phyloP scores from a whole-genome alignment of 2,329 filamentous ascomycete species.

The Botrytis fragariae region DNA sequence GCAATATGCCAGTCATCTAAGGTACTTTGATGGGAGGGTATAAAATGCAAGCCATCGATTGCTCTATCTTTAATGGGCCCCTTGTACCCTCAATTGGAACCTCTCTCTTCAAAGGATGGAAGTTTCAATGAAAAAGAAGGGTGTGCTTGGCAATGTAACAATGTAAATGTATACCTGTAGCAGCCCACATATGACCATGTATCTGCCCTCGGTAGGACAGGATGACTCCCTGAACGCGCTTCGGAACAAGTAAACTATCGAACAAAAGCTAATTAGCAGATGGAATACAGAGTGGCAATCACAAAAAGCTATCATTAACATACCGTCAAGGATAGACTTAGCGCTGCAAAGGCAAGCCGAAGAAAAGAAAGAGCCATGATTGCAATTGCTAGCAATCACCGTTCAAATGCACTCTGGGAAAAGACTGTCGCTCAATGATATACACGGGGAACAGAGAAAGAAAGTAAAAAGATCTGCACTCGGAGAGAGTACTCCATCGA shows the following conservation, averaged over 20 bases:
- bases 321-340: slow-evolving; percentile 9
- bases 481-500: neutral
- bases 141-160: slow-evolving; percentile 14
- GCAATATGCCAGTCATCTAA: neutral
- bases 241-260: slow-evolving; percentile 19
- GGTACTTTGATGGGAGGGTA: neutral
- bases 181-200: slow-evolving; percentile 22
- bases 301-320: neutral
- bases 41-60: neutral
- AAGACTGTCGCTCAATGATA: slow-evolving; percentile 12
- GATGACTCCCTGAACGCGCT: slow-evolving; percentile 1
- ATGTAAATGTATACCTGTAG: slow-evolving; percentile 17
- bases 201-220: slow-evolving; percentile 15
- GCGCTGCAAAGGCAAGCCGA: neutral
- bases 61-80: neutral
- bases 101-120: neutral
- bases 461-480: neutral
- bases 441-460: slow-evolving; percentile 1
- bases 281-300: neutral
- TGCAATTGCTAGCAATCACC: neutral
- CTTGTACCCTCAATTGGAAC: neutral
- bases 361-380: slow-evolving; percentile 15
- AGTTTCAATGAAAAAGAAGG: neutral
- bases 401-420: neutral
- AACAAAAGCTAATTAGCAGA: slow-evolving; percentile 9